These are phyloP conservation scores for Sugiyamaella floridensis DNA, from an alignment of 805 yeast genomes.

Conservation along the genomic window DNA sequence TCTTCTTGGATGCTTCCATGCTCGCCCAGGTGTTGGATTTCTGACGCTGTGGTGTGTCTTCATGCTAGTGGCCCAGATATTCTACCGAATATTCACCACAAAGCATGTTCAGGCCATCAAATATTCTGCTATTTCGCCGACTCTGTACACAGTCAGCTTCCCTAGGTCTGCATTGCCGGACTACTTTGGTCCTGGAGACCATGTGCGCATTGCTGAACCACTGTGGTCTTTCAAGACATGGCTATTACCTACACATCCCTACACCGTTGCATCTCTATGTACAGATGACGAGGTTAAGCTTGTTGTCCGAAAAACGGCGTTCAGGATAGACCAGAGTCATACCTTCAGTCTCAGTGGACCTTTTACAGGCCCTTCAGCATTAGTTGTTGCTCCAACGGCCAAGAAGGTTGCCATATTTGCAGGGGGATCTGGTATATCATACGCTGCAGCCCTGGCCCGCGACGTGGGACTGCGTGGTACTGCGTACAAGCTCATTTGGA, in stretches of 20 bases:
- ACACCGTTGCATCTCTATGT: slow-evolving; percentile 46
- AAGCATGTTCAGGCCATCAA: slow-evolving; percentile 13
- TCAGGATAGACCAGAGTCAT: slow-evolving; percentile 7
- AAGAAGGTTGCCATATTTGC: slow-evolving; percentile 45
- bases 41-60: slow-evolving; percentile 48
- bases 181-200: slow-evolving; percentile 43
- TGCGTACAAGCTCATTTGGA: slow-evolving; percentile 76
- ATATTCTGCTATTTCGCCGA: slow-evolving; percentile 39
- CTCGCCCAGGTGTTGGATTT: slow-evolving; percentile 64
- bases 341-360: slow-evolving; percentile 37
- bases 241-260: slow-evolving; percentile 38
- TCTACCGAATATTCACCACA: slow-evolving; percentile 38
- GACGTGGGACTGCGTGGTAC: slow-evolving; percentile 60
- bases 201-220: slow-evolving; percentile 30
- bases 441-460: slow-evolving; percentile 74
- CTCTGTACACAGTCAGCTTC: slow-evolving; percentile 42
- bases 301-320: slow-evolving; percentile 36
- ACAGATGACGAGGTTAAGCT: slow-evolving; percentile 37
- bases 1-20: slow-evolving; percentile 62
- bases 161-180: slow-evolving; percentile 38
- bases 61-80: slow-evolving; percentile 53
- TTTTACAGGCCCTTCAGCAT: slow-evolving; percentile 17
- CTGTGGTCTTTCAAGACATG: slow-evolving; percentile 33
- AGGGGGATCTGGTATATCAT: slow-evolving; percentile 78
- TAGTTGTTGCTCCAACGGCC: slow-evolving; percentile 38